Conservation (phyloP, 139 green algal genomes). For the Coelastrella sp. region DNA sequence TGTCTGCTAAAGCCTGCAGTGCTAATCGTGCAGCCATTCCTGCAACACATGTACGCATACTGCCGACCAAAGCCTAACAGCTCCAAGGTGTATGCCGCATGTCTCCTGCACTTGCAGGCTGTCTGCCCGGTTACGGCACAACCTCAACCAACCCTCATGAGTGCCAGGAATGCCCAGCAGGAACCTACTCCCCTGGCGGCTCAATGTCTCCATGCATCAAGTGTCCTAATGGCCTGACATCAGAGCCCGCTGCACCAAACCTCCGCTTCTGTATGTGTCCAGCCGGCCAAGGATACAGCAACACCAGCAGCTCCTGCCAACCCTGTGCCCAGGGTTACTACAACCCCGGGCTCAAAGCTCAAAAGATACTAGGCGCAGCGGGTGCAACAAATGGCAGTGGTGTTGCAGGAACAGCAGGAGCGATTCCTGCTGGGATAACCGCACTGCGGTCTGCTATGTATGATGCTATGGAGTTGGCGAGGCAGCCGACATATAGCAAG, state of each 20-base stretch:
- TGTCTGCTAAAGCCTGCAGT: too few relatives aligned
- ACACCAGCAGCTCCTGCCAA: background rate
- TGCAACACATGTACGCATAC: too few relatives aligned
- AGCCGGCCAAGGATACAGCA: background rate
- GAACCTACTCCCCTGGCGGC: background rate
- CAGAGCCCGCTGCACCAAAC: background rate
- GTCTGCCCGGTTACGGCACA: background rate
- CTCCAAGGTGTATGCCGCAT: too few relatives aligned
- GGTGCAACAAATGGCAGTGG: background rate
- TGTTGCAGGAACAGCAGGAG: background rate
- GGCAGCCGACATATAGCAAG: background rate
- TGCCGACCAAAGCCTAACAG: too few relatives aligned
- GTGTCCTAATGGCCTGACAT: background rate
- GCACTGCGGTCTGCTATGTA: background rate
- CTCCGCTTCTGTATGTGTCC: background rate
- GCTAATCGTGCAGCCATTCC: too few relatives aligned
- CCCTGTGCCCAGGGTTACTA: background rate
- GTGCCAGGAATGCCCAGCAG: background rate
- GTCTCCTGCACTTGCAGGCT: background rate
- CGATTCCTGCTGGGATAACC: background rate
- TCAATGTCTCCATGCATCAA: background rate
- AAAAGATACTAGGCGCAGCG: background rate
- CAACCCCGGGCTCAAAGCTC: background rate
- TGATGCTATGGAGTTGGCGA: background rate
- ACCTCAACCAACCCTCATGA: background rate